Evolutionary conservation across 2,329 filamentous ascomycete species (phyloP), one percentile per base, ranked within the genome.

Genomic region (Stemphylium beticola): DNA sequence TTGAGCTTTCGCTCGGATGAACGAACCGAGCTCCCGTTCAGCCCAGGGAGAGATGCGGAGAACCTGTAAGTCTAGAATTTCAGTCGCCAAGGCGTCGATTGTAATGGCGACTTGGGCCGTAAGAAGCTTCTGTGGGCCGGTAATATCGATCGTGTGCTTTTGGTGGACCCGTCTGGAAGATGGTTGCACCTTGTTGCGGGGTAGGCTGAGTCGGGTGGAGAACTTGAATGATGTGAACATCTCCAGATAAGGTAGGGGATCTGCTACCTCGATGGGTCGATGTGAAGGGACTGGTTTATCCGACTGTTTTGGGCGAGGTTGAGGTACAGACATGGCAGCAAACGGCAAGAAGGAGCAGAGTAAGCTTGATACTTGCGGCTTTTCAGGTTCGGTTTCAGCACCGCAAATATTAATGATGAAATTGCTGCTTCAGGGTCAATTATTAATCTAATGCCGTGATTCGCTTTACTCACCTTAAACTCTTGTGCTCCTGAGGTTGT

Each of bases 181-280:
- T 3, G 60, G 39, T 10, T 40, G 39, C 7, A 58, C 29, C n/a
- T 60, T 60, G 4, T 52, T 42, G 15, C 53, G 54, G 17, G 71
- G 63, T 1, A 75, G 51, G 15, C 55, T 65, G 12, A 86, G 77
- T 0, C 76, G 80, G 0, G 86, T 87, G 0, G 80, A 80, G 53
- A 90, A 86, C 0, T 78, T 79, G 12, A 95, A 81, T 0, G 88
- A 85, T 0, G 85, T 89, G 64, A 95, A 92, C 8, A 88, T 80
- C 40, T 88, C 84, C 0, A 93, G 79, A 60, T 88, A 92, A 0
- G 88, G 85, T 2, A 89, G 75, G 44, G 89, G 85, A 55, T 92
- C 85, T 0, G 82, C 78, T 1, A 88, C 80, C 0, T 83, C 81
- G 76, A 92, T 80, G 1, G 80, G 80, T 1, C 86, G 82, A 66